phyloP scores from a whole-genome alignment of 2,329 filamentous ascomycete genomes.

The Trichoderma koningiopsis region DNA sequence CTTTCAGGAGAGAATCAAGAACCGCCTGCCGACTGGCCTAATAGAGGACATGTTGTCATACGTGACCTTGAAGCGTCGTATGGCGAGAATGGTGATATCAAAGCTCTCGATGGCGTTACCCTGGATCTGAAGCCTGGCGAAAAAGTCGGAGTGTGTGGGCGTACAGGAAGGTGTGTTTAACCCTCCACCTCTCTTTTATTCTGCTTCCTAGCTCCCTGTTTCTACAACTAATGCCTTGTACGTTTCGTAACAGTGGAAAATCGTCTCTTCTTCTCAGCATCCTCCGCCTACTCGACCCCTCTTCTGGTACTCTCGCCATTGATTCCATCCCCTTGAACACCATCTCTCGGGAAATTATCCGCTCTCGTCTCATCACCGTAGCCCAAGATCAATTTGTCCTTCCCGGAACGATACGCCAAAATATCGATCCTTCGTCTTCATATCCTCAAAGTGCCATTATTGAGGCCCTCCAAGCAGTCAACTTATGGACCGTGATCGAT shows the following conservation, averaged over 20 bases:
- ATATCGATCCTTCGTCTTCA: slow-evolving; percentile 46
- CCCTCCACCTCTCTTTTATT: slow-evolving; percentile 15
- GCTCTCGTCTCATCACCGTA: slow-evolving; percentile 48
- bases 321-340: slow-evolving; percentile 47
- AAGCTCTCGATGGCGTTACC: slow-evolving; percentile 49
- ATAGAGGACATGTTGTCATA: slow-evolving; percentile 35
- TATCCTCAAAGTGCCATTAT: slow-evolving; percentile 42
- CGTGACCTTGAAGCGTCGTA: slow-evolving; percentile 36
- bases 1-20: slow-evolving; percentile 27
- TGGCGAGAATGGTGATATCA: slow-evolving; percentile 18
- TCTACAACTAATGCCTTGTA: slow-evolving; percentile 26
- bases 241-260: slow-evolving; percentile 49
- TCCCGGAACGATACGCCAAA: slow-evolving; percentile 49
- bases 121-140: slow-evolving; percentile 10
- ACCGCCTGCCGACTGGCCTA: slow-evolving; percentile 37
- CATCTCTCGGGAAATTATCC: slow-evolving; percentile 47
- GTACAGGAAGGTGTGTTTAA: slow-evolving; percentile 28
- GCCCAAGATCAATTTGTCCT: slow-evolving; percentile 55
- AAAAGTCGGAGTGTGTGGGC: slow-evolving; percentile 15
- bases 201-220: background rate
- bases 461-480: slow-evolving; percentile 46
- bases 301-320: slow-evolving; percentile 43
- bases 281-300: slow-evolving; percentile 51
- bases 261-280: slow-evolving; percentile 51
- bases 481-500: slow-evolving; percentile 46